Percentiles rank a stretch among this genome's conserved stretches.
These are phyloP conservation scores for Liquidambar formosana DNA, from an alignment of 164 flowering plant species.

Conservation along the genomic window DNA sequence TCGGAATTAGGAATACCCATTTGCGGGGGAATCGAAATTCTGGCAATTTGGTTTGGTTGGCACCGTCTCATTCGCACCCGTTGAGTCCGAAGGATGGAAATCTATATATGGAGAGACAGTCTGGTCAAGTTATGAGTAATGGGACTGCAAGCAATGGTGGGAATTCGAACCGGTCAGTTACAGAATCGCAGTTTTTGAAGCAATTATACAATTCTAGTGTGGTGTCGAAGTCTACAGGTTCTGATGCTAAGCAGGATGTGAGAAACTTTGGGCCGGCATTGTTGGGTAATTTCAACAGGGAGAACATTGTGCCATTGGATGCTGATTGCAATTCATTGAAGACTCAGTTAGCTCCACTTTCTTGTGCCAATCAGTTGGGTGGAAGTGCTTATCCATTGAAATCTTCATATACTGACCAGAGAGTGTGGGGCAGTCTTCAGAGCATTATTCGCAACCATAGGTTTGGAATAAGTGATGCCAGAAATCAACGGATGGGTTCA, in stretches of 20 bases:
- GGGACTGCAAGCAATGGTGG: constrained; percentile 4
- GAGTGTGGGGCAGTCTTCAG: constrained; percentile 1
- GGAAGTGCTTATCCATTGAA: constrained; percentile 7
- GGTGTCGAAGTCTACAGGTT: not conserved
- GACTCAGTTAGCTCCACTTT: not conserved
- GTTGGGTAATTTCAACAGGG: constrained; percentile 12
- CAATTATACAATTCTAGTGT: not conserved
- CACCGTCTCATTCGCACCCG: too few species aligned
- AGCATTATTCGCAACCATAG: constrained; percentile 13
- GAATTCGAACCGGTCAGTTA: not conserved
- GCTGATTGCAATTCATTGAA: constrained; percentile 2
- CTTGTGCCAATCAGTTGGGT: constrained; percentile 8
- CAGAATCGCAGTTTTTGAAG: not conserved
- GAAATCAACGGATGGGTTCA: constrained; percentile 9
- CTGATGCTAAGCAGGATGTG: constrained; percentile 10
- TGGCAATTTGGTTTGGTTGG: not conserved
- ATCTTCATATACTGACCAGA: not conserved
- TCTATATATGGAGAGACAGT: not conserved
- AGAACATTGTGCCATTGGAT: constrained; percentile 18
- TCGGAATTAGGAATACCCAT: not conserved
- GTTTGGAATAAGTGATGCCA: constrained; percentile 13
- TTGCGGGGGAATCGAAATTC: not conserved
- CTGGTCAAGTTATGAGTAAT: constrained; percentile 4
- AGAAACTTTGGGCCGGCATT: constrained; percentile 4
- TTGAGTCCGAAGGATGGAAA: constrained; percentile 18